Percentiles rank a stretch among this genome's conserved stretches.
Evolutionary conservation across 1,284 basidiomycete genomes (phyloP).

Genomic region (Melanopsichium pennsylvanicum): DNA sequence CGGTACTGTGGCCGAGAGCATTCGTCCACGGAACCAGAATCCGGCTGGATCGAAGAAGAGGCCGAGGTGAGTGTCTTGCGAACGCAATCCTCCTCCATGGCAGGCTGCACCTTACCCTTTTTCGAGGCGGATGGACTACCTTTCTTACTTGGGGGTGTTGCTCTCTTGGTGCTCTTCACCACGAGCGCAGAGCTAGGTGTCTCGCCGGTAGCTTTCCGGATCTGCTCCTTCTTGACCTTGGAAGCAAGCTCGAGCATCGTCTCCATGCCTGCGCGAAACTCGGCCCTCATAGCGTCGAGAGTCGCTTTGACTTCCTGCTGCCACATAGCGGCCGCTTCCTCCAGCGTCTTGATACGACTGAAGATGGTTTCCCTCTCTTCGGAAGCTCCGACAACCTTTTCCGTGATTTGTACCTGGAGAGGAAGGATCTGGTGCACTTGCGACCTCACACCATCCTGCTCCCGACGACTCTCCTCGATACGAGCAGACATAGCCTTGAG

Average conservation of each 20-base stretch:
- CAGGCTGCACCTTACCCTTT: conserved; percentile 9
- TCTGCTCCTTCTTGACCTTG: neutral
- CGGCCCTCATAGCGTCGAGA: conserved; percentile 9
- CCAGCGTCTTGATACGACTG: conserved; percentile 14
- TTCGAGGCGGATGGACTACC: conserved; percentile 1
- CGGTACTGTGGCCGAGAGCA: too few relatives aligned
- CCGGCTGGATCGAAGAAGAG: neutral
- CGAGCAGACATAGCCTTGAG: neutral
- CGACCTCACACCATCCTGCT: conserved; percentile 5
- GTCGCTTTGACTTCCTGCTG: conserved; percentile 7
- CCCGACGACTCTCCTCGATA: neutral
- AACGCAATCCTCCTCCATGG: neutral
- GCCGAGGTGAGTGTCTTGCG: neutral
- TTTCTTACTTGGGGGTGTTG: conserved; percentile 16
- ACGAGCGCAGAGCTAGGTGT: neutral
- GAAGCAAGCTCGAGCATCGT: conserved; percentile 1
- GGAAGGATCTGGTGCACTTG: conserved; percentile 5
- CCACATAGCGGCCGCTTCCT: conserved; percentile 7
- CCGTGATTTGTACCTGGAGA: conserved; percentile 16
- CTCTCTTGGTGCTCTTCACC: conserved; percentile 2
- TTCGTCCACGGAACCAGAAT: neutral
- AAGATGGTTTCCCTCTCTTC: conserved; percentile 18
- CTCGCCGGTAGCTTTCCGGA: neutral
- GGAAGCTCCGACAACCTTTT: conserved; percentile 12
- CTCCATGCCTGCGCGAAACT: conserved; percentile 9